Base-by-base conservation (phyloP, 1,284 basidiomycete genomes). In the Apiotrichum laibachii region DNA sequence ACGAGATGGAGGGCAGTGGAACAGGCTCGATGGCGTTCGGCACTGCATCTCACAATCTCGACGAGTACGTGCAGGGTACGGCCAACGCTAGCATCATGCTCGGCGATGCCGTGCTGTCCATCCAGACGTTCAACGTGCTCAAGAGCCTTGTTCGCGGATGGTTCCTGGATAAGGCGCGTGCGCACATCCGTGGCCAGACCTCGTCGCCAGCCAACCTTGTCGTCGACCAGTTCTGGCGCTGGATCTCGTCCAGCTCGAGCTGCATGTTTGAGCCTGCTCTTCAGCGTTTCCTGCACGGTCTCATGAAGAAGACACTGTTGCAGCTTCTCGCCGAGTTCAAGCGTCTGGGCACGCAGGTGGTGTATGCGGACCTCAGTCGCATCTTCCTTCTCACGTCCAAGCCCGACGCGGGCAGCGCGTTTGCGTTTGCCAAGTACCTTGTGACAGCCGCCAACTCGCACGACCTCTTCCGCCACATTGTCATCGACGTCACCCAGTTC, bases 221-320 rank as follows among this genome's bases (percentile, higher is more conserved):
- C 21, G 77, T 83, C 39, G 91, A 95, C 72, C 93, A 98, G 76
- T 98, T 99, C 79, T 98, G 94, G 93, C 83, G 96, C 35, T 99
- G 96, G 96, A 85, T 96, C 63, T 90, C 87, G 70, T 93, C 90
- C 2, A 86, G 84, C 50, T 82, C 86, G 4, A 90, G 93, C 35
- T 85, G 87, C 60, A 86, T 99, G 81, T 96, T 92, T 72, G 96
- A 99, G 74, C 88, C 94, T 1, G 89, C 92, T 53, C 82, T 99
- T 8, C 92, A 98, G 74, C 86, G 89, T 0, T 99, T 99, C 80
- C 81, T 99, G 15, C 89, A 94, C 66, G 90, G 93, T 11, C 84
- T 99, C 53, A 99, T 99, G 96, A 87, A 90, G 64, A 99, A 99
- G 81, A 95, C 90, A 0, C 94, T 99, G 76, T 89, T 98, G 47